A percentile compares a stretch with the other conserved stretches of the same genome.
These are phyloP conservation scores for Excoecaria cochinchinensis DNA, from an alignment of 345 rosid genomes.

Conservation along the genomic window DNA sequence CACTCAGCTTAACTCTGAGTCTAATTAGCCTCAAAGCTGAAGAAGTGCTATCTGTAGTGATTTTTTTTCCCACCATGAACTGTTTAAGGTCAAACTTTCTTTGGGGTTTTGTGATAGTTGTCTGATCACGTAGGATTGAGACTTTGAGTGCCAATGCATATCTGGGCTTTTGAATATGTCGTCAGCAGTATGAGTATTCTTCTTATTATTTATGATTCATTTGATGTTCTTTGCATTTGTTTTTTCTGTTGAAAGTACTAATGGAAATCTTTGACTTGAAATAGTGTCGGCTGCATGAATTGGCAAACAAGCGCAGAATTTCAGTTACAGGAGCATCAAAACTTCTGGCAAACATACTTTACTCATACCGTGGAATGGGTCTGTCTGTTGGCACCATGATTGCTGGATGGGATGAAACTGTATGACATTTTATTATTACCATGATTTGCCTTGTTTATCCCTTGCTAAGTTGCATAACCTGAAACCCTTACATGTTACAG, in stretches of 20 bases:
- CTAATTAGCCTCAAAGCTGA: not conserved
- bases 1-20: not conserved
- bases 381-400: conserved; percentile 98
- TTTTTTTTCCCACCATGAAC: too few relatives aligned
- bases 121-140: not conserved
- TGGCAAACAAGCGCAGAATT: conserved; percentile 97
- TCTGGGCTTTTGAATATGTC: conserved; percentile 1
- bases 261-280: conserved; percentile 18
- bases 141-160: not conserved
- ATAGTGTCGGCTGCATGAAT: conserved; percentile 94
- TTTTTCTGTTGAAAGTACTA: conserved; percentile 15
- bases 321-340: conserved; percentile 98
- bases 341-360: conserved; percentile 95
- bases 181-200: not conserved
- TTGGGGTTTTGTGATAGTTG: not conserved
- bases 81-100: not conserved
- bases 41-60: too few relatives aligned
- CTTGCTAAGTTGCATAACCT: not conserved
- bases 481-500: conserved; percentile 34
- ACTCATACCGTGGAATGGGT: conserved; percentile 98
- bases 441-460: not conserved
- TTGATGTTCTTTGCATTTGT: conserved; percentile 13
- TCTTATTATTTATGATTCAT: not conserved
- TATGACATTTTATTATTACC: conserved; percentile 23
- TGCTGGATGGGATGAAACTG: conserved; percentile 99